Conservation (phyloP, 345 rosid genomes). For the Lenwebbia sp. region DNA sequence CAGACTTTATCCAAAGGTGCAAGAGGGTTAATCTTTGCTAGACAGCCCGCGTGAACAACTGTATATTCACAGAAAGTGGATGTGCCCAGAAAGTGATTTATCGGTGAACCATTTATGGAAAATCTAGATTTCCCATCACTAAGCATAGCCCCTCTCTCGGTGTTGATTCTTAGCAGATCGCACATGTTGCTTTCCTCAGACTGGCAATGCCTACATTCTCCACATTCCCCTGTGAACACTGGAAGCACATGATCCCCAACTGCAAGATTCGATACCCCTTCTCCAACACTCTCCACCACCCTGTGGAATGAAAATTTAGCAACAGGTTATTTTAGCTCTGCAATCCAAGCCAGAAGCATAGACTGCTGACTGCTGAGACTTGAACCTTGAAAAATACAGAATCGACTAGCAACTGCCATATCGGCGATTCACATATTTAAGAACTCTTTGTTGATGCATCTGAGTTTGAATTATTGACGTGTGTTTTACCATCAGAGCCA, state of each 20-base stretch:
- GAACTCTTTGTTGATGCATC: neutral
- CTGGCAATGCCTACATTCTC: slow-evolving; percentile 24
- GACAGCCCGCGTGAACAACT: slow-evolving; percentile 19
- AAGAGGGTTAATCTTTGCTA: slow-evolving; percentile 22
- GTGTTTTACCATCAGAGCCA: neutral
- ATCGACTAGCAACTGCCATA: neutral
- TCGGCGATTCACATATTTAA: neutral
- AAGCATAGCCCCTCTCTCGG: slow-evolving; percentile 22
- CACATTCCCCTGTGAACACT: slow-evolving; percentile 36
- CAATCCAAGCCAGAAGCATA: neutral
- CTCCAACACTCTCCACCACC: slow-evolving; percentile 31
- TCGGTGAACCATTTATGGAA: slow-evolving; percentile 13
- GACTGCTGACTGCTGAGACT: neutral
- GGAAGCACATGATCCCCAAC: slow-evolving; percentile 39
- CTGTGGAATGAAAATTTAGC: neutral
- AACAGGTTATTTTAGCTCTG: neutral
- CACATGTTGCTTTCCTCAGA: slow-evolving; percentile 34
- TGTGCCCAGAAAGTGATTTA: slow-evolving; percentile 24
- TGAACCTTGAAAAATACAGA: neutral
- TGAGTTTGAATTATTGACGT: neutral
- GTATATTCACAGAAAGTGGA: slow-evolving; percentile 30
- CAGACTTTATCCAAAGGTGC: slow-evolving; percentile 35
- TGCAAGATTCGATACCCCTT: slow-evolving; percentile 22
- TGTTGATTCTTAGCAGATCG: slow-evolving; percentile 17
- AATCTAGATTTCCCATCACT: slow-evolving; percentile 26